Percentiles rank a stretch among this genome's conserved stretches.
Evolutionary conservation across 805 yeast genomes (phyloP).

Genomic region (Nakazawaea sp.): DNA sequence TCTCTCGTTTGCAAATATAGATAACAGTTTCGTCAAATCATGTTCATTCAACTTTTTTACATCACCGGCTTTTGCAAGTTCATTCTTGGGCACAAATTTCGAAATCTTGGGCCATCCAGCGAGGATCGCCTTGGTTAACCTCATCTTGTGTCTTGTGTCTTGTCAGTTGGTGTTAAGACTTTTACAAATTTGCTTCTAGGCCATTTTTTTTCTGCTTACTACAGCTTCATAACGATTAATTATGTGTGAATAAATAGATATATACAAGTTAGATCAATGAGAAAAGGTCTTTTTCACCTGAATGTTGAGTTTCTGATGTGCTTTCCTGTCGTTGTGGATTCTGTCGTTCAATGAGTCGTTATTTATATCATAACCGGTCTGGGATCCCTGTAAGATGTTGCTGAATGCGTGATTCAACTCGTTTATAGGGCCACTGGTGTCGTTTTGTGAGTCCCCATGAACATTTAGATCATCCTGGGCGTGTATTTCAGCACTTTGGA

Average conservation of each 20-base stretch:
- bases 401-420: slow-evolving; percentile 6
- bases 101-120: no score
- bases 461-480: no score
- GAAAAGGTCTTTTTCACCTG: slow-evolving; percentile 4
- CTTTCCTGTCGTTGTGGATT: not conserved
- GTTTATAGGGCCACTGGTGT: not conserved
- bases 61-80: not conserved
- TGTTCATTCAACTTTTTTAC: not conserved
- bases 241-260: not conserved
- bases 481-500: no score
- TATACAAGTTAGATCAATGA: slow-evolving; percentile 1
- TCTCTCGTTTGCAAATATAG: not conserved
- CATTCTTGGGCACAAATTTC: no score
- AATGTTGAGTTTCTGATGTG: slow-evolving; percentile 2
- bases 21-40: not conserved
- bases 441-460: no score
- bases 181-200: no score
- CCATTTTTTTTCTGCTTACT: no score
- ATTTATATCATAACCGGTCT: slow-evolving; percentile 5
- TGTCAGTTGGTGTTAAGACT: no score
- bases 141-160: no score
- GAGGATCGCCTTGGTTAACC: no score
- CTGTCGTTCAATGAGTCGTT: not conserved
- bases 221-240: no score
- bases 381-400: slow-evolving; percentile 7